A percentile compares a stretch with the other conserved stretches of the same genome.
Conservation (phyloP, 1,284 basidiomycete species). For the Trametes sp. region DNA sequence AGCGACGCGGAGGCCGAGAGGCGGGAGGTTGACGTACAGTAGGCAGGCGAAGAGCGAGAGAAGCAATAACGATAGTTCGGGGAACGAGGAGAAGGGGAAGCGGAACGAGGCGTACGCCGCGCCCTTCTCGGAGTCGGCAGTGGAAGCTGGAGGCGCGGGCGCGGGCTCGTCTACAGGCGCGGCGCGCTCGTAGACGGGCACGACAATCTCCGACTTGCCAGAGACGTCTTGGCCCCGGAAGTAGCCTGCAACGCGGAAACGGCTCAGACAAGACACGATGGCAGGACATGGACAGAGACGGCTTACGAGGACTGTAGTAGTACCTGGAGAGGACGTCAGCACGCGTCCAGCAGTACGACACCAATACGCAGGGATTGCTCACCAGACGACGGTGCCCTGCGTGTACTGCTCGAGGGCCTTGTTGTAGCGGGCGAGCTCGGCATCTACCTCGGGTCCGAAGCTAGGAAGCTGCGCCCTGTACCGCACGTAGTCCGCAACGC, state of each 20-base stretch:
- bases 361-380: not conserved
- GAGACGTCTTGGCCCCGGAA: conserved; percentile 35
- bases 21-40: conserved; percentile 17
- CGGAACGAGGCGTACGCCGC: not conserved
- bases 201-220: conserved; percentile 29
- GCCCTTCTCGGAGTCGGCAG: not conserved
- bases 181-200: conserved; percentile 31
- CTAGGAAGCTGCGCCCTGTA: conserved; percentile 50
- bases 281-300: too few species aligned
- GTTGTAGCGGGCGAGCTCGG: conserved; percentile 48
- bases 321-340: conserved; percentile 33
- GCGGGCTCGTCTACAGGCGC: conserved; percentile 9
- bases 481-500: conserved; percentile 50
- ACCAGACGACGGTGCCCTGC: conserved; percentile 57
- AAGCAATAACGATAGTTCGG: conserved; percentile 21
- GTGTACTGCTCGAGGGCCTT: conserved; percentile 54
- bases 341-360: not conserved
- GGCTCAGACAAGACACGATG: not conserved
- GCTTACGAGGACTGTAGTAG: conserved; percentile 49
- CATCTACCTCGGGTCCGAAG: conserved; percentile 51
- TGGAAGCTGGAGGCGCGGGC: not conserved
- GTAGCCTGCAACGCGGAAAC: conserved; percentile 24
- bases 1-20: conserved; percentile 10
- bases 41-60: conserved; percentile 20
- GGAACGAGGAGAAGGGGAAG: not conserved